Evolutionary conservation across 768 basidiomycete species (phyloP).

Genomic region (Kwoniella sp.): DNA sequence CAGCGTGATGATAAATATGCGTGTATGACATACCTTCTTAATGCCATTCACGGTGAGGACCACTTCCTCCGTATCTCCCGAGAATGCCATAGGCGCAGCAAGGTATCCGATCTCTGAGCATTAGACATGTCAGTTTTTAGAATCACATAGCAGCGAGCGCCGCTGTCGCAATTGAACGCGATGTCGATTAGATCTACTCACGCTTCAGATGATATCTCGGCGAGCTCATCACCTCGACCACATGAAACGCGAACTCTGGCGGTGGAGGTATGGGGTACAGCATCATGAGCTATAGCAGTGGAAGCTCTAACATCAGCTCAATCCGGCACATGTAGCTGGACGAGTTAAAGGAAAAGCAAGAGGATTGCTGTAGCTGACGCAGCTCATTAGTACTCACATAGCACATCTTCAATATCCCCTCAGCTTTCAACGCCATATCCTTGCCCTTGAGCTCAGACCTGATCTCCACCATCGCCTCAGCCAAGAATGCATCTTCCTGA

Average conservation of each 20-base stretch:
- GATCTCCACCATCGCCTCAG: slow-evolving; percentile 68
- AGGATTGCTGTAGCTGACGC: neutral
- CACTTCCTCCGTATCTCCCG: slow-evolving; percentile 91
- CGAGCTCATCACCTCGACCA: slow-evolving; percentile 98
- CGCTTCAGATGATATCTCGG: slow-evolving; percentile 83
- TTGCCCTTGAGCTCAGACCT: slow-evolving; percentile 84
- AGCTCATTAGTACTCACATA: slow-evolving; percentile 68
- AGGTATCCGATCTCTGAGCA: slow-evolving; percentile 86
- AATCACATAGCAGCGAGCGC: too few species aligned
- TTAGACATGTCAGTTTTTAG: too few species aligned
- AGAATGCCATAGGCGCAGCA: slow-evolving; percentile 86
- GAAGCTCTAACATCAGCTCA: neutral
- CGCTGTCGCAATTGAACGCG: too few species aligned
- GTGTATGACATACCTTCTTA: slow-evolving; percentile 48
- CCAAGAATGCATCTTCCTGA: slow-evolving; percentile 69
- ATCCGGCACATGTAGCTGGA: too few species aligned
- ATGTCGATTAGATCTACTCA: slow-evolving; percentile 23
- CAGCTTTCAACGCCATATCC: slow-evolving; percentile 97
- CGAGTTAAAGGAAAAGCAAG: too few species aligned
- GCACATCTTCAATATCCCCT: slow-evolving; percentile 89
- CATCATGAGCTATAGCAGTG: slow-evolving; percentile 82
- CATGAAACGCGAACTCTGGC: slow-evolving; percentile 93
- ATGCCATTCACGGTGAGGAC: slow-evolving; percentile 87
- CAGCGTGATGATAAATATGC: neutral
- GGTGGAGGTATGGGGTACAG: slow-evolving; percentile 78